phyloP scores from a whole-genome alignment of 177 flowering plant genomes.

The Vitis hybrid region DNA sequence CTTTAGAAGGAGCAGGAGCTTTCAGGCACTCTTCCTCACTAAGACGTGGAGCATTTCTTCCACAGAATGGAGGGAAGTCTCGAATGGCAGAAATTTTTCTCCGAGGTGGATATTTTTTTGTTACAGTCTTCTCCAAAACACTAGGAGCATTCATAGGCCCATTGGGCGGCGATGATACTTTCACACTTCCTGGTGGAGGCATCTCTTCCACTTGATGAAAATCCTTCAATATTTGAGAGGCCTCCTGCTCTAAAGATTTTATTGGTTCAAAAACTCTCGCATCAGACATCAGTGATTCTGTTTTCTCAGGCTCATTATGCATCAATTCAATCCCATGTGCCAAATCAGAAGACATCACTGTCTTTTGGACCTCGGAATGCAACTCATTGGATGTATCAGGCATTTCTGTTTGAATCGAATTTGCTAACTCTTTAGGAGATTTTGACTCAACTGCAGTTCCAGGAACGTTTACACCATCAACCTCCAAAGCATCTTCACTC shows the following conservation, averaged over 20 bases:
- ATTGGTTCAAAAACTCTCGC: constrained; percentile 1
- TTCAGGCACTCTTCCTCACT: constrained; percentile 23
- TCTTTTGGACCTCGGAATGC: constrained; percentile 1
- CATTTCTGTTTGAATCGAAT: neutral
- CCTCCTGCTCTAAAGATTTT: constrained; percentile 2
- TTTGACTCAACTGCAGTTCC: constrained; percentile 8
- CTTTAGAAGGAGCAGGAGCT: constrained; percentile 10
- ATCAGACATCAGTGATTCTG: constrained; percentile 1
- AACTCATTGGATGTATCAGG: neutral
- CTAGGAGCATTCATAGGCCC: neutral
- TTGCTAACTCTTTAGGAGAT: neutral
- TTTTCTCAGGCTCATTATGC: neutral
- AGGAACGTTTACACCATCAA: neutral
- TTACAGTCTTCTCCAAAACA: constrained; percentile 13
- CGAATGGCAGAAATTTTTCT: constrained; percentile 57
- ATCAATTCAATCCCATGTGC: neutral
- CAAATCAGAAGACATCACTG: neutral
- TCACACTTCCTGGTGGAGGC: neutral
- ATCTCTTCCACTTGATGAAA: neutral
- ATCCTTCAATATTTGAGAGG: constrained; percentile 2
- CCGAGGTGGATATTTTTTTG: constrained; percentile 40
- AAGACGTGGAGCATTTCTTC: constrained; percentile 35
- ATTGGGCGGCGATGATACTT: neutral
- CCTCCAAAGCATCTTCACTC: constrained; percentile 4
- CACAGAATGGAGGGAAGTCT: constrained; percentile 68